A percentile compares a stretch with the other conserved stretches of the same genome.
These are phyloP conservation scores for Raffaelea albimanens DNA, from an alignment of 2,329 filamentous ascomycete genomes.

Conservation along the genomic window DNA sequence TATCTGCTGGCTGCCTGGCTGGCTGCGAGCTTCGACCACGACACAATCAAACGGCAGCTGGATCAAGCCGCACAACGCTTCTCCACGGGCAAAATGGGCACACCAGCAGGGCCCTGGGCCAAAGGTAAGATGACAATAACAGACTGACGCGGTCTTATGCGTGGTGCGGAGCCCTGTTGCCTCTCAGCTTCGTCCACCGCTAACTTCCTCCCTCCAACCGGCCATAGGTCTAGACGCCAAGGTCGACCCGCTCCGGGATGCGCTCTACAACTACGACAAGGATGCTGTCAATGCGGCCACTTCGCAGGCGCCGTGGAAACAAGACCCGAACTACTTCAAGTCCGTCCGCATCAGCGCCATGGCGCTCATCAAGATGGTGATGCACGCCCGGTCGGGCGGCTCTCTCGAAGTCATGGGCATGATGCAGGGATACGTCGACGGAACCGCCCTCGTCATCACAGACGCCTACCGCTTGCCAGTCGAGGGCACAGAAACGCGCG, in stretches of 20 bases:
- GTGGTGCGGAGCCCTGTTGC: neutral
- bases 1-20: too few relatives aligned
- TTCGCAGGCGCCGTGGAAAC: conserved; percentile 62
- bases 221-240: conserved; percentile 75
- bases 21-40: too few relatives aligned
- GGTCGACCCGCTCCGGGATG: conserved; percentile 78
- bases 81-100: too few relatives aligned
- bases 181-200: neutral
- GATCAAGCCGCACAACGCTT: too few relatives aligned
- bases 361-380: conserved; percentile 96
- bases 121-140: too few relatives aligned
- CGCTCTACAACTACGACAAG: conserved; percentile 76
- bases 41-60: too few relatives aligned
- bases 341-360: conserved; percentile 87
- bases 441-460: conserved; percentile 80
- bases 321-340: conserved; percentile 81
- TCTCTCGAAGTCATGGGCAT: conserved; percentile 92
- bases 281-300: conserved; percentile 58
- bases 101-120: too few relatives aligned
- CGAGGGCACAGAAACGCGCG: conserved; percentile 95
- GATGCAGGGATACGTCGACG: conserved; percentile 90
- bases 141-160: too few relatives aligned
- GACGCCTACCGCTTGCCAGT: conserved; percentile 91
- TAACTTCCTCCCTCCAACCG: neutral
- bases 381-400: conserved; percentile 94